These are phyloP conservation scores for Multifurca ochricompacta DNA, from an alignment of 768 basidiomycete genomes.

Conservation along the genomic window DNA sequence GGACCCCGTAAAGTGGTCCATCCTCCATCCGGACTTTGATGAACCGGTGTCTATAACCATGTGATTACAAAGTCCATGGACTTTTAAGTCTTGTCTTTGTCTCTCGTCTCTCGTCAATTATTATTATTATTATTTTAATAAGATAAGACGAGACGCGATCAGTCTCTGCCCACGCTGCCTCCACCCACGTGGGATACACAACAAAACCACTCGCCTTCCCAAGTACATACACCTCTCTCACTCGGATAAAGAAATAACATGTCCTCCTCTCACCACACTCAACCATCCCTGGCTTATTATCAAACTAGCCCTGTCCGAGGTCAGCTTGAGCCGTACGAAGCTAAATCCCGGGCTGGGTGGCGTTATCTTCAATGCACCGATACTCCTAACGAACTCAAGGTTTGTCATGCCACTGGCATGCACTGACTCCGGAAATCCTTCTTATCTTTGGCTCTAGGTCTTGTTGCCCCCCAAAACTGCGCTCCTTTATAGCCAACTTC, in stretches of 20 bases:
- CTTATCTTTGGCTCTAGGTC: constrained; percentile 38
- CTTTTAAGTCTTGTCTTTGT: no score
- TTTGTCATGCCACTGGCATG: constrained; percentile 21
- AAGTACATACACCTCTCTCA: neutral
- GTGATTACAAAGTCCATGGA: neutral
- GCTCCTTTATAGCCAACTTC: constrained; percentile 54
- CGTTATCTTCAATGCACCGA: constrained; percentile 71
- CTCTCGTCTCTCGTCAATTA: no score
- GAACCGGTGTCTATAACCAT: neutral
- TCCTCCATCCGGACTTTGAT: neutral
- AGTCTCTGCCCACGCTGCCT: no score
- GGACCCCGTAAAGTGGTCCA: no score
- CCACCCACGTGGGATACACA: no score
- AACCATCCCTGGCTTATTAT: constrained; percentile 40
- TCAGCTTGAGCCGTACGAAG: constrained; percentile 62
- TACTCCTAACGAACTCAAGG: constrained; percentile 69
- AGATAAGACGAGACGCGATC: neutral
- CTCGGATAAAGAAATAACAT: constrained; percentile 6
- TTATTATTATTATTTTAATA: no score
- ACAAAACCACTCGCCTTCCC: neutral
- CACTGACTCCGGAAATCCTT: neutral
- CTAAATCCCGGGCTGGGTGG: constrained; percentile 47
- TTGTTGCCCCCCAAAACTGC: constrained; percentile 62
- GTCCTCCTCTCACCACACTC: constrained; percentile 11
- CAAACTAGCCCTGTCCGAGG: constrained; percentile 63